These are phyloP conservation scores for Hericium alpestre DNA, from an alignment of 768 basidiomycete genomes.

Conservation along the genomic window DNA sequence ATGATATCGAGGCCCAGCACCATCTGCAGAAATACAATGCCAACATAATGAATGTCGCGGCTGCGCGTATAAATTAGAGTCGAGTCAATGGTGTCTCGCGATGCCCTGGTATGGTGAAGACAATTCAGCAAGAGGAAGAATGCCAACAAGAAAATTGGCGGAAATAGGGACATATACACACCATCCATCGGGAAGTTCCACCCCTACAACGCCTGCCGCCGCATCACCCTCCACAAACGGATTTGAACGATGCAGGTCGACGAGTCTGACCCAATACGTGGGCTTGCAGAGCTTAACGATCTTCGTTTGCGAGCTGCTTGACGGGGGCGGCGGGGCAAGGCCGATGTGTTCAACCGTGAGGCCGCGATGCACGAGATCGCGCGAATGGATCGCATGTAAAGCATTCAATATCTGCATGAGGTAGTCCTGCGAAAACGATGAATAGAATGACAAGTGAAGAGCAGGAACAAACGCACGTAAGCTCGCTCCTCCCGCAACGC, in stretches of 20 bases:
- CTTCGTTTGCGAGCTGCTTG: slow-evolving; percentile 38
- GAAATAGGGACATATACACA: slow-evolving; percentile 10
- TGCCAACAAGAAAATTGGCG: background rate
- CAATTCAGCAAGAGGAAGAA: background rate
- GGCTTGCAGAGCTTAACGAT: slow-evolving; percentile 66
- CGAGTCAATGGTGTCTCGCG: slow-evolving; percentile 70
- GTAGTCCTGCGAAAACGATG: slow-evolving; percentile 46
- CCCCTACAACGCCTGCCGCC: too few species aligned
- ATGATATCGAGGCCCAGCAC: slow-evolving; percentile 66
- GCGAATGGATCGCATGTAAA: slow-evolving; percentile 54
- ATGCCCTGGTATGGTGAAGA: slow-evolving; percentile 37
- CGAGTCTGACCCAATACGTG: slow-evolving; percentile 58
- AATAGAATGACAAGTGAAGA: background rate
- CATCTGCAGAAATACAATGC: slow-evolving; percentile 78
- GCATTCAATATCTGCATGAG: slow-evolving; percentile 62
- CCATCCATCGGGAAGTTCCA: slow-evolving; percentile 35
- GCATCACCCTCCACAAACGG: slow-evolving; percentile 40
- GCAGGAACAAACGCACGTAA: slow-evolving; percentile 31
- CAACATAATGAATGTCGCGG: slow-evolving; percentile 76
- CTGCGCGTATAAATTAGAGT: slow-evolving; percentile 67
- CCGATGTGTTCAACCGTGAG: slow-evolving; percentile 52
- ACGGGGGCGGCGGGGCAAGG: slow-evolving; percentile 35
- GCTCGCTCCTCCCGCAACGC: slow-evolving; percentile 65
- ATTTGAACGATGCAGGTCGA: slow-evolving; percentile 80
- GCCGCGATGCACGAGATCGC: slow-evolving; percentile 60